Evolutionary conservation across 495 filamentous ascomycete species (phyloP).

Genomic region (Cenococcum geophilum): DNA sequence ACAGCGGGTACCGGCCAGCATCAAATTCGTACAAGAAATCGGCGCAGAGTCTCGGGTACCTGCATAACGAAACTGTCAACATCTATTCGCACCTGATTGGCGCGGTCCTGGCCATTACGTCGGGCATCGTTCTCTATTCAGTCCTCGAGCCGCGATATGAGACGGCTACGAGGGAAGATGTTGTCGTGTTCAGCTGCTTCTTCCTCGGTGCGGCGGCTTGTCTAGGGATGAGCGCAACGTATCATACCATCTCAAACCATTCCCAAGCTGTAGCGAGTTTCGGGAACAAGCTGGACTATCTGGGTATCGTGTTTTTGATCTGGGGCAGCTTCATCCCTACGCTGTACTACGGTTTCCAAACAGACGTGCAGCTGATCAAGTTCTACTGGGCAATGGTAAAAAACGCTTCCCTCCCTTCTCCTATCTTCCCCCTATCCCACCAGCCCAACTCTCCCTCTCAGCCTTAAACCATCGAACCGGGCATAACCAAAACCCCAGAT

Average conservation of each 20-base stretch:
- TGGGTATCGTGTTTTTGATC: conserved; percentile 85
- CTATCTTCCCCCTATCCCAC: neutral
- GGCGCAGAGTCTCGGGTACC: conserved; percentile 58
- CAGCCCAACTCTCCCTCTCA: neutral
- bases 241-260: conserved; percentile 66
- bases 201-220: conserved; percentile 70
- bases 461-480: neutral
- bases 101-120: conserved; percentile 45
- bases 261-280: conserved; percentile 51
- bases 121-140: conserved; percentile 43
- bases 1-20: conserved; percentile 62
- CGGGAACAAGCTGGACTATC: conserved; percentile 77
- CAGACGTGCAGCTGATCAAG: conserved; percentile 52
- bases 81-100: conserved; percentile 83
- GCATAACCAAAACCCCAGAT: conserved; percentile 49
- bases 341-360: conserved; percentile 81
- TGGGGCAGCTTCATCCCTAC: conserved; percentile 82
- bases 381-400: conserved; percentile 70
- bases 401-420: neutral
- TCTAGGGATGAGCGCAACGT: conserved; percentile 79
- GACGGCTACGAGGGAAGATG: conserved; percentile 57
- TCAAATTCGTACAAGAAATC: conserved; percentile 60
- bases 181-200: conserved; percentile 69
- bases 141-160: conserved; percentile 60
- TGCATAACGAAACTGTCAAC: conserved; percentile 96